phyloP scores from a whole-genome alignment of 116 monocot genomes.

The Papilionanthe hybrid region DNA sequence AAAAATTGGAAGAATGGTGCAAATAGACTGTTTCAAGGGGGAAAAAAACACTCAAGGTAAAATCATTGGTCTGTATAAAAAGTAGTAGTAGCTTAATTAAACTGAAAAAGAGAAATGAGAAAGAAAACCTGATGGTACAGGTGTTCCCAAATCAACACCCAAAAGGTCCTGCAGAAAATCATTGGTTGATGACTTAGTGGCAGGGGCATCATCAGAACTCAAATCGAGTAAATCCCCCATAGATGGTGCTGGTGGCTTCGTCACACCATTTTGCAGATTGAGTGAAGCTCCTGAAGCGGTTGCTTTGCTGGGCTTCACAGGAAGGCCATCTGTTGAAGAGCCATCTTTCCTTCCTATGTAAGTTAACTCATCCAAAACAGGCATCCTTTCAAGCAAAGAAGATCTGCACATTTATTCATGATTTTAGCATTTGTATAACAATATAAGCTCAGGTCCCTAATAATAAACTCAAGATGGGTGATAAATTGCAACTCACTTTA shows the following conservation, averaged over 20 bases:
- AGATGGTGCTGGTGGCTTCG: constrained; percentile 52
- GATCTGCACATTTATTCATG: constrained; percentile 39
- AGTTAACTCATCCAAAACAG: constrained; percentile 74
- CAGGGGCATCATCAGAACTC: constrained; percentile 74
- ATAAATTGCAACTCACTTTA: constrained; percentile 43
- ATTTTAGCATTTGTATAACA: constrained; percentile 1
- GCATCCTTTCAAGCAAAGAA: constrained; percentile 93
- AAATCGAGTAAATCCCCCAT: constrained; percentile 87
- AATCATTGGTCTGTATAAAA: not conserved
- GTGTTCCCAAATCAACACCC: constrained; percentile 57
- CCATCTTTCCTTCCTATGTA: constrained; percentile 65
- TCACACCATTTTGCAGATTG: constrained; percentile 85
- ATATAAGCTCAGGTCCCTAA: not conserved
- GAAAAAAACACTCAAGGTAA: not conserved
- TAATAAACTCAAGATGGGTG: not conserved
- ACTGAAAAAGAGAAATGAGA: not conserved
- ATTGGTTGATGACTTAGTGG: constrained; percentile 39
- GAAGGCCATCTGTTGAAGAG: constrained; percentile 29
- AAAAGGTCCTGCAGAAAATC: constrained; percentile 87
- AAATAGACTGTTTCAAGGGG: not conserved
- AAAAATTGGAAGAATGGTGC: not conserved
- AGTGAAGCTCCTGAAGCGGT: constrained; percentile 36
- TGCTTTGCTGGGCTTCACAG: constrained; percentile 31
- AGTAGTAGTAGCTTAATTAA: not conserved
- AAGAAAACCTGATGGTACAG: constrained; percentile 55